Evolutionary conservation across 495 filamentous ascomycete species (phyloP), one percentile per base, ranked within the genome.

Genomic region (Amniculicola lignicola): DNA sequence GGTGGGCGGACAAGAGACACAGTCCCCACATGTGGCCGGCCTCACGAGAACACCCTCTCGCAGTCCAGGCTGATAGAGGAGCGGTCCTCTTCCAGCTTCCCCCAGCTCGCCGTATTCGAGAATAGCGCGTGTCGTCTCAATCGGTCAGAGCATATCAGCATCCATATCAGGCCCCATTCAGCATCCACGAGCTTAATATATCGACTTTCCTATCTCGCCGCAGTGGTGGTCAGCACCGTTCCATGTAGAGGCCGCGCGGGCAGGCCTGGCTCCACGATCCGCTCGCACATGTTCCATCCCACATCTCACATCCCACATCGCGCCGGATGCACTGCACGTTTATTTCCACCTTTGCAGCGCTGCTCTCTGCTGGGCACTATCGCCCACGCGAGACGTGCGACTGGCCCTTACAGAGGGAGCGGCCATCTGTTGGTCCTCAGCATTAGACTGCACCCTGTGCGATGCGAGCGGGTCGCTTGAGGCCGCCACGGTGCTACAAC

Each of bases 271-370:
- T 27, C 39, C 36, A 54, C 54, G 42, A 57, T 51, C 55, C 54
- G 51, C 28, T 24, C n/a, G n/a, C n/a, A n/a, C n/a, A n/a, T n/a
- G n/a, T n/a, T n/a, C n/a, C n/a, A n/a, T n/a, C n/a, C n/a, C n/a
- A n/a, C n/a, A n/a, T n/a, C n/a, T 16, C 38, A 10, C 44, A 23
- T 41, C 45, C 56, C 55, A 57, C 51, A 55, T 56, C 61, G 61
- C 57, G 51, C 56, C 57, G 43, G 61, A 29, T 64, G 61, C 57
- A 28, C 61, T 64, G 61, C 61, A 61, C 56, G 38, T 64, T 64
- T 64, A 63, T 63, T 63, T 63, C 37, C 54, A 52, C 49, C 48
- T 58, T 59, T 63, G 61, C 61, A 60, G n/a, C n/a, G n/a, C n/a
- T 64, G 37, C 27, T 16, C 37, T 49, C 55, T 50, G 48, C 46